Evolutionary conservation across 2,329 filamentous ascomycete genomes (phyloP).

Genomic region (Aspergillus texensis): DNA sequence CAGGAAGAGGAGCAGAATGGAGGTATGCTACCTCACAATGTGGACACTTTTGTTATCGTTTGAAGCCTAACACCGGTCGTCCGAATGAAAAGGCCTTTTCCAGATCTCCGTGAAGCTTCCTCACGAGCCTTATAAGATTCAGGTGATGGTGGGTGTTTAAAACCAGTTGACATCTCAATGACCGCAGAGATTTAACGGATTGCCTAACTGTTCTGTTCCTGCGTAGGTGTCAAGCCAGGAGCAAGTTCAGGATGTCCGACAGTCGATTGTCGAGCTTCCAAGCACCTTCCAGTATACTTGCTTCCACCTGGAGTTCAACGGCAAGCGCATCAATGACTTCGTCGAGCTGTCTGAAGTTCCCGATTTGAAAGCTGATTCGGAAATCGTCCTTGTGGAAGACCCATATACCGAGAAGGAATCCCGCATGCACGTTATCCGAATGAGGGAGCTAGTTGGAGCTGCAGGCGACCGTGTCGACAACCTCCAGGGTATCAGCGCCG

Average conservation of each 20-base stretch:
- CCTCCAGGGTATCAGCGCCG: constrained; percentile 81
- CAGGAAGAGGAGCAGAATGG: constrained; percentile 40
- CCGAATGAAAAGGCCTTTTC: constrained; percentile 55
- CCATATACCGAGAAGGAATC: constrained; percentile 99
- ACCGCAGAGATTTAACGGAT: constrained; percentile 20
- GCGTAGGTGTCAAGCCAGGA: constrained; percentile 83
- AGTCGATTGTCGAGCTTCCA: constrained; percentile 92
- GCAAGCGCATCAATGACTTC: constrained; percentile 91
- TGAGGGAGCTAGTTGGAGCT: constrained; percentile 90
- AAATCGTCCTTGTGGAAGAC: constrained; percentile 83
- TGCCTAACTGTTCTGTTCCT: constrained; percentile 16
- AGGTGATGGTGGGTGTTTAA: constrained; percentile 73
- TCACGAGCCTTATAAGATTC: constrained; percentile 74
- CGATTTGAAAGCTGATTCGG: constrained; percentile 74
- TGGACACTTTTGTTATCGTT: neutral
- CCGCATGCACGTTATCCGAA: constrained; percentile 86
- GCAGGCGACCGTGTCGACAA: constrained; percentile 85
- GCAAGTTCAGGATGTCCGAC: constrained; percentile 94
- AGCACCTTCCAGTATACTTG: constrained; percentile 96
- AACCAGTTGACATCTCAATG: constrained; percentile 11
- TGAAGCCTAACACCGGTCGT: constrained; percentile 1
- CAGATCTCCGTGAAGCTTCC: constrained; percentile 80
- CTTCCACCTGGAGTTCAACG: constrained; percentile 93
- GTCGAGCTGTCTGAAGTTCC: constrained; percentile 87
- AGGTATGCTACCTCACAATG: constrained; percentile 30